phyloP scores from a whole-genome alignment of 1,284 basidiomycete genomes.

The Tilletiopsis washingtonensis region DNA sequence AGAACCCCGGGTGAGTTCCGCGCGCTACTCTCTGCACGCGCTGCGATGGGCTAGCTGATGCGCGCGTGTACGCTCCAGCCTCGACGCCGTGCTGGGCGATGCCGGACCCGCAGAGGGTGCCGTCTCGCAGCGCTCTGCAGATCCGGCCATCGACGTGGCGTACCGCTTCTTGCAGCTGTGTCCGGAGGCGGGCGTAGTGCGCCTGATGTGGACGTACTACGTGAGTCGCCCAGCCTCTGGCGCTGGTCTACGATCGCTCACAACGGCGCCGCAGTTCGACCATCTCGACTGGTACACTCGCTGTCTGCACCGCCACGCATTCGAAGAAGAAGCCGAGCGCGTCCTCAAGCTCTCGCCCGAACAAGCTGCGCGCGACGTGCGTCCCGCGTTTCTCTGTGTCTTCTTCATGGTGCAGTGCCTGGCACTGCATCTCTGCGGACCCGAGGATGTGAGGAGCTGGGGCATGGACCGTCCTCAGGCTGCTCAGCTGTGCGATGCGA shows the following conservation, averaged over 20 bases:
- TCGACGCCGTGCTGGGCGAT: background rate
- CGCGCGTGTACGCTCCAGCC: too few species aligned
- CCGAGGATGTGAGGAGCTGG: constrained; percentile 10
- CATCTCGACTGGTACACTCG: constrained; percentile 36
- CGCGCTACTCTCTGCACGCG: too few species aligned
- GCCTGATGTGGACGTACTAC: constrained; percentile 30
- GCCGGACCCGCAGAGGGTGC: constrained; percentile 14
- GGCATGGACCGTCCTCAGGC: constrained; percentile 22
- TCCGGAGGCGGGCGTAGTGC: constrained; percentile 9
- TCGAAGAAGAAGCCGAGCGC: constrained; percentile 8
- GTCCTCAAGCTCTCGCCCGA: constrained; percentile 22
- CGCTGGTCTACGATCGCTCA: too few species aligned
- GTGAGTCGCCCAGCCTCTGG: too few species aligned
- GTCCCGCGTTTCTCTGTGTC: constrained; percentile 30
- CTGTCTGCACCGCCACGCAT: constrained; percentile 1
- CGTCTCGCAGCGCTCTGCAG: constrained; percentile 19
- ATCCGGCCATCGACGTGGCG: constrained; percentile 20
- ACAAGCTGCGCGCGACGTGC: constrained; percentile 20
- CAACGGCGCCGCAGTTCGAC: too few species aligned
- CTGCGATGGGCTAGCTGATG: too few species aligned
- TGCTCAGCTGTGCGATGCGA: constrained; percentile 18
- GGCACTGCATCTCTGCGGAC: constrained; percentile 32
- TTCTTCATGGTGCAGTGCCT: constrained; percentile 39
- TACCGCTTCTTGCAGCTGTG: constrained; percentile 21
- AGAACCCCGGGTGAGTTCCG: too few species aligned